Base-by-base conservation (phyloP, 805 yeast species). In the Lachancea kluyveri region DNA sequence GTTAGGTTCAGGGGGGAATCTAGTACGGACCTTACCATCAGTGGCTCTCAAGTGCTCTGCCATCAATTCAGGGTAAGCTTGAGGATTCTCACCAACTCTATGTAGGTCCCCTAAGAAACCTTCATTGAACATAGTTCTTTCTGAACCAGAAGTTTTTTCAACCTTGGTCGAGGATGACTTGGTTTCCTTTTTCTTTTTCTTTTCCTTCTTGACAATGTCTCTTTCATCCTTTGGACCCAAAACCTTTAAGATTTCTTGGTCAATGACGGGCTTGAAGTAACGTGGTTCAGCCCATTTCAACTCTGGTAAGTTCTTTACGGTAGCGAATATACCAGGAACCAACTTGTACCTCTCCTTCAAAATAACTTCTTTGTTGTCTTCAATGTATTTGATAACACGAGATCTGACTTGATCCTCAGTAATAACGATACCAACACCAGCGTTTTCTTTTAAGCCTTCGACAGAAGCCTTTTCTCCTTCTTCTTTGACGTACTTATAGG, bases 1-100 rank as follows among this genome's bases (percentile, higher is more conserved):
- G 65, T 95, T 84, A 39, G 99, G 99, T 68, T 92, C 99, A 44
- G 99, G 99, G 38, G 63, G 99, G 64, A 92, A 92, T 57, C 99
- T 77, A 3, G 98, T 92, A 48, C 74, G 77, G 17, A 90, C 97
- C 52, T 72, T 70, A 28, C 96, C 95, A 22, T 74, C 70, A 20
- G 95, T 85, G 43, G 74, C 75, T 35, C 70, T 74, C 48, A 86
- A 67, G 58, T 92, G 98, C 43, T 75, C 80, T 42, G 68, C 68
- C 81, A 85, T 79, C 37, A 85, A 67, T 52, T 86, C 94, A 21
- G 94, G 92, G 59, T 69, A 79, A 44, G 73, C 80, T 65, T 92
- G 99, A 21, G 90, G 88, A 57, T 90, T 90, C 57, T 79, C 96
- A 46, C 96, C 97, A 16, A 95, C 87, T 57, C 83, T 83, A 62